Conservation (phyloP, 2,329 filamentous ascomycete genomes). For the Verticillium nubilum region DNA sequence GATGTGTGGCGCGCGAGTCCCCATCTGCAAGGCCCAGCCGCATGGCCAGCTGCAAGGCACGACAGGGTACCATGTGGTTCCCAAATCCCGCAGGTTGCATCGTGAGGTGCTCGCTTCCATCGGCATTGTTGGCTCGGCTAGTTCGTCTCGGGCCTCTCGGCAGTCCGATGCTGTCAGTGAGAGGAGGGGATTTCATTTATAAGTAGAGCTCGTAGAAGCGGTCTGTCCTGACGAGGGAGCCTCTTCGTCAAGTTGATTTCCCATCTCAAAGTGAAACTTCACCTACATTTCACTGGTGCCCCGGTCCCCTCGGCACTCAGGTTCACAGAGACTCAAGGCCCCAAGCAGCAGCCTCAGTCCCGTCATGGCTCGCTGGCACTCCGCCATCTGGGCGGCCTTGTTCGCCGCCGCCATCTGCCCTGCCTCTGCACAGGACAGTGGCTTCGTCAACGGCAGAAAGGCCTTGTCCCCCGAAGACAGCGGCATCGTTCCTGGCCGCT, state of each 20-base stretch:
- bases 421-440: neutral
- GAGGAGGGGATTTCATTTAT: neutral
- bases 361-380: conserved; percentile 1
- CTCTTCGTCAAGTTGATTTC: neutral
- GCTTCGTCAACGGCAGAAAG: conserved; percentile 3
- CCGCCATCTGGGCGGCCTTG: neutral
- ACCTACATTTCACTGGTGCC: neutral
- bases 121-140: neutral
- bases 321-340: neutral
- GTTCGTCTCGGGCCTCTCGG: neutral
- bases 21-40: neutral
- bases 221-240: neutral
- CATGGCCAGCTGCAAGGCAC: neutral
- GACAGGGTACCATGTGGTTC: neutral
- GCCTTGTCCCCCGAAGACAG: neutral
- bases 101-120: neutral
- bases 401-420: neutral
- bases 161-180: neutral
- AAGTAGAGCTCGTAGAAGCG: neutral
- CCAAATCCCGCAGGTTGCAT: neutral
- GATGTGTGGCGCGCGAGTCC: neutral
- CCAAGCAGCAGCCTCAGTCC: neutral
- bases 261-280: neutral
- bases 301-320: neutral
- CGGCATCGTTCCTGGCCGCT: conserved; percentile 2